phyloP scores from a whole-genome alignment of 73 alveolate genomes.

The Diophrys sp. region DNA sequence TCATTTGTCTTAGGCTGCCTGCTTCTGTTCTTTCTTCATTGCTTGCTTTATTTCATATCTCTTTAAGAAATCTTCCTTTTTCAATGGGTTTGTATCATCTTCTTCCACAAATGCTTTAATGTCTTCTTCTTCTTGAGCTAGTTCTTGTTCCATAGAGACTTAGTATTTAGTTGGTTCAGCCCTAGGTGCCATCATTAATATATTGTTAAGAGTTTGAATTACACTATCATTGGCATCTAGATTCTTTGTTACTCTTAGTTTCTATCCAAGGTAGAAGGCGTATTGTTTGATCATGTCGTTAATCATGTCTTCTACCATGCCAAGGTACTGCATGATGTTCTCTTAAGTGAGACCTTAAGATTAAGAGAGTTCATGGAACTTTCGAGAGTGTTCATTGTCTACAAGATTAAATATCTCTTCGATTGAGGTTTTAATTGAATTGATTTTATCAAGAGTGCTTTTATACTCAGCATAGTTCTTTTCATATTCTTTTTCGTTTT shows the following conservation, averaged over 20 bases:
- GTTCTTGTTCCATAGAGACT: slow-evolving; percentile 35
- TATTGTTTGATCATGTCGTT: slow-evolving; percentile 60
- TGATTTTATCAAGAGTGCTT: slow-evolving; percentile 49
- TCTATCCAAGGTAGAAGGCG: slow-evolving; percentile 44
- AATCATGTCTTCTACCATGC: slow-evolving; percentile 67
- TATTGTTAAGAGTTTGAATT: slow-evolving; percentile 35
- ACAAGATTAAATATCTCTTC: slow-evolving; percentile 61
- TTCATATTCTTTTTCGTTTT: slow-evolving; percentile 49
- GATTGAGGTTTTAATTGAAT: slow-evolving; percentile 49
- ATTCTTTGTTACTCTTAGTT: slow-evolving; percentile 37
- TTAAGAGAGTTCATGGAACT: slow-evolving; percentile 56
- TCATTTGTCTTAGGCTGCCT: not conserved
- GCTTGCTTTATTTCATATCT: slow-evolving; percentile 31
- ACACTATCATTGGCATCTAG: slow-evolving; percentile 43
- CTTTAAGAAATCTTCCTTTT: slow-evolving; percentile 31
- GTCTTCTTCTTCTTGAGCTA: slow-evolving; percentile 40
- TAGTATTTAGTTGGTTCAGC: slow-evolving; percentile 42
- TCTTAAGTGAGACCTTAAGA: slow-evolving; percentile 65
- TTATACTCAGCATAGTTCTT: slow-evolving; percentile 27
- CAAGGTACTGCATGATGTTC: slow-evolving; percentile 68
- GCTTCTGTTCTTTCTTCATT: slow-evolving; percentile 9
- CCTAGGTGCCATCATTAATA: slow-evolving; percentile 51
- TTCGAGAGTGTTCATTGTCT: slow-evolving; percentile 54
- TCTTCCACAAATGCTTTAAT: slow-evolving; percentile 14
- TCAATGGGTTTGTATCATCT: slow-evolving; percentile 28